Percentiles rank a stretch among this genome's conserved stretches.
These are phyloP conservation scores for Penicillium sp. DNA, from an alignment of 2,329 filamentous ascomycete genomes.

Conservation along the genomic window DNA sequence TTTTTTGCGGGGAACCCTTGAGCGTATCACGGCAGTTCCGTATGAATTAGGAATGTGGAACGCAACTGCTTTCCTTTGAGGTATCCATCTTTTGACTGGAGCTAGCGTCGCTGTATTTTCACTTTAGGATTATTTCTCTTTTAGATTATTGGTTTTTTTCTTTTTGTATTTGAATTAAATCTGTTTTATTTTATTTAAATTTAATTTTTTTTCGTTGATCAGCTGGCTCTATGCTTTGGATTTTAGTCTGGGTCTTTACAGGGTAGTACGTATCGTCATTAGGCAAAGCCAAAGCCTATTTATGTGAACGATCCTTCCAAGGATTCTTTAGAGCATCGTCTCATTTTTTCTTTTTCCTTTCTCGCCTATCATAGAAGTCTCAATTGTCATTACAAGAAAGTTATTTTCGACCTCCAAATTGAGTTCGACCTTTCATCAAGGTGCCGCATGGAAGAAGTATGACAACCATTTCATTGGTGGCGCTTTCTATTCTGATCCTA, in stretches of 20 bases:
- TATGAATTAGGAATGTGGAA: conserved; percentile 24
- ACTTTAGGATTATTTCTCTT: neutral
- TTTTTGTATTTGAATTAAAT: neutral
- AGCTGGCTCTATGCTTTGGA: neutral
- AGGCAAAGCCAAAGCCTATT: conserved; percentile 13
- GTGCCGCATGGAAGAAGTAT: conserved; percentile 28
- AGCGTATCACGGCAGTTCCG: conserved; percentile 25
- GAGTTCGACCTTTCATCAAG: neutral
- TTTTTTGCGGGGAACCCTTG: conserved; percentile 28
- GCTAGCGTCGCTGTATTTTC: neutral
- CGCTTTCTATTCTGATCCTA: conserved; percentile 30
- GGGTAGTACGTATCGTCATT: conserved; percentile 13
- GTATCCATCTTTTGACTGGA: conserved; percentile 12
- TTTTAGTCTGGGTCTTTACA: neutral
- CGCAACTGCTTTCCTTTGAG: conserved; percentile 13
- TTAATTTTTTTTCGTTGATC: conserved; percentile 19
- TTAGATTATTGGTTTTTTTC: neutral
- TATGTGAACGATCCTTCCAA: conserved; percentile 11
- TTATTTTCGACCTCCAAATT: neutral
- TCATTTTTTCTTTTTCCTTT: conserved; percentile 4
- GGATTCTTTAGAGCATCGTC: neutral
- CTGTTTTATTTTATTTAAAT: conserved; percentile 1
- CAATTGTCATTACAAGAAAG: neutral
- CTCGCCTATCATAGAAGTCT: neutral
- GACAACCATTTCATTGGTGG: conserved; percentile 33